phyloP scores from a whole-genome alignment of 1,284 basidiomycete genomes.

The Mycena citricolor region DNA sequence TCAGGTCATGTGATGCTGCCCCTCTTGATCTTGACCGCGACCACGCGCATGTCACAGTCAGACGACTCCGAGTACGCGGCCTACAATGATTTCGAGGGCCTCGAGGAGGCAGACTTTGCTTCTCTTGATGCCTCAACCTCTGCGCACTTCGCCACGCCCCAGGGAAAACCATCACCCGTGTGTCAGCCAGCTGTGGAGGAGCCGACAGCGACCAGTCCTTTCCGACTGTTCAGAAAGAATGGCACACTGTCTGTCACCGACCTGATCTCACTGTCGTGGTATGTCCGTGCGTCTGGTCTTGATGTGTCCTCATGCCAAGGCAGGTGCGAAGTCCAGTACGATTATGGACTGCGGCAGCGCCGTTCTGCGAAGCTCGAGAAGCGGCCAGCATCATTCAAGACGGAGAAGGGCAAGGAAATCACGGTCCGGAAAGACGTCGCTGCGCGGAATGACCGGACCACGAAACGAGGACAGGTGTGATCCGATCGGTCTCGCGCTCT shows the following conservation, averaged over 20 bases:
- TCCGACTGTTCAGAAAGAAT: conserved; percentile 38
- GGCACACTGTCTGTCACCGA: conserved; percentile 52
- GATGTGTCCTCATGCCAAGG: too few relatives aligned
- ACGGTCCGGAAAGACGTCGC: conserved; percentile 58
- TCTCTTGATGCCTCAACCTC: conserved; percentile 44
- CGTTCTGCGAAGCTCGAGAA: conserved; percentile 51
- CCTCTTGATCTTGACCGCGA: conserved; percentile 1
- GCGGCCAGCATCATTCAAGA: conserved; percentile 62
- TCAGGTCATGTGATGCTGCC: not conserved
- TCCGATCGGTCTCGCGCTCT: not conserved
- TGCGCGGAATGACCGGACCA: conserved; percentile 55
- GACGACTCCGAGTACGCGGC: conserved; percentile 36
- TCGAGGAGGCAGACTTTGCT: conserved; percentile 57
- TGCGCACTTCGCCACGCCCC: conserved; percentile 17
- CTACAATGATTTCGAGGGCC: conserved; percentile 53
- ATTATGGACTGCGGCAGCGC: conserved; percentile 66
- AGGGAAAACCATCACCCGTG: conserved; percentile 6
- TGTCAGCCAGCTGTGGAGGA: conserved; percentile 1
- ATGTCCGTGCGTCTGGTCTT: too few relatives aligned
- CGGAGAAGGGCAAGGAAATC: conserved; percentile 70
- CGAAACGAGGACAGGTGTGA: conserved; percentile 62
- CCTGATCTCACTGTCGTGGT: conserved; percentile 55
- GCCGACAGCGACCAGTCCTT: conserved; percentile 36
- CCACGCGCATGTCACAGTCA: conserved; percentile 3
- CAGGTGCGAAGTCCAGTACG: conserved; percentile 80